These are phyloP conservation scores for Lantana camara DNA, from an alignment of 257 asterid genomes.

Conservation along the genomic window DNA sequence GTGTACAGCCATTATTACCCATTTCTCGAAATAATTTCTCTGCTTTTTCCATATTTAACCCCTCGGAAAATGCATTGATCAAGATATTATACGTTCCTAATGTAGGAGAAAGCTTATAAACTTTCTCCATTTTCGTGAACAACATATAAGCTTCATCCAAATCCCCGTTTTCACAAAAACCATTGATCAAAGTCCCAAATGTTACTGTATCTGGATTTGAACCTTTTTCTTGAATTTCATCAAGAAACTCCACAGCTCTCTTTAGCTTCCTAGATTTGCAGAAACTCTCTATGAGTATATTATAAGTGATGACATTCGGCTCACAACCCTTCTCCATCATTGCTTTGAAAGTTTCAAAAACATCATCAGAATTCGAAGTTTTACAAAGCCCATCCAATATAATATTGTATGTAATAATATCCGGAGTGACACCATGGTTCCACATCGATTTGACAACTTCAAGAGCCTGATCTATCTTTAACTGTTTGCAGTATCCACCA, in stretches of 20 bases:
- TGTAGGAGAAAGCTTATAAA: conserved; percentile 56
- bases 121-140: conserved; percentile 62
- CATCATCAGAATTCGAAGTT: conserved; percentile 62
- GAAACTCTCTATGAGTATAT: conserved; percentile 78
- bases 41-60: conserved; percentile 58
- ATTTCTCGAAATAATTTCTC: conserved; percentile 62
- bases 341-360: conserved; percentile 68
- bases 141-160: conserved; percentile 60
- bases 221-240: conserved; percentile 62
- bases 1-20: conserved; percentile 46
- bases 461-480: conserved; percentile 66
- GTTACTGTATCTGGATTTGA: conserved; percentile 68
- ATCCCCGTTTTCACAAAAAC: conserved; percentile 70
- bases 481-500: conserved; percentile 87
- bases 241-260: conserved; percentile 64
- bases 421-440: conserved; percentile 71
- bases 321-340: conserved; percentile 78
- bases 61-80: conserved; percentile 64
- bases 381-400: conserved; percentile 86
- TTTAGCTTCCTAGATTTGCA: conserved; percentile 61
- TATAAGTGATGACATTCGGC: conserved; percentile 79
- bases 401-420: conserved; percentile 80
- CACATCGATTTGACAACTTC: conserved; percentile 70
- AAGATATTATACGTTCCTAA: conserved; percentile 69
- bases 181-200: conserved; percentile 76